Conservation (phyloP, 768 basidiomycete species). For the Leccinum aurantiacum region DNA sequence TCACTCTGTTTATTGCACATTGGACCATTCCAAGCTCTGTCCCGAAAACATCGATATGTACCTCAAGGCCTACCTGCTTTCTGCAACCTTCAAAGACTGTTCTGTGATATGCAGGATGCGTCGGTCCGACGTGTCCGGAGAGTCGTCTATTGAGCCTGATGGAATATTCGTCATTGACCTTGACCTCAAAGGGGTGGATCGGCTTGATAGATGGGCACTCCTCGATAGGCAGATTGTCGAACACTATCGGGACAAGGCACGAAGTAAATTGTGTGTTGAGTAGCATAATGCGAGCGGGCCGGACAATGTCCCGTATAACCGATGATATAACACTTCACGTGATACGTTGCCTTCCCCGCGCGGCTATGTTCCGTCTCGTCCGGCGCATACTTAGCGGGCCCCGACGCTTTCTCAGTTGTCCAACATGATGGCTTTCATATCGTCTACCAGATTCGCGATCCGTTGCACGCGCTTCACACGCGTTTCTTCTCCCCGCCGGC, state of each 20-base stretch:
- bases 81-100: conserved; percentile 97
- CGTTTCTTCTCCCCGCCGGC: conserved; percentile 6
- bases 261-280: conserved; percentile 25
- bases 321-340: conserved; percentile 6
- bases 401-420: background rate
- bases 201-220: conserved; percentile 68
- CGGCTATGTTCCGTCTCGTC: conserved; percentile 17
- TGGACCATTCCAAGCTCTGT: conserved; percentile 40
- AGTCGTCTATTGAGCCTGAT: conserved; percentile 34
- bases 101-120: conserved; percentile 57
- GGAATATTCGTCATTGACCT: conserved; percentile 78
- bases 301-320: too few relatives aligned
- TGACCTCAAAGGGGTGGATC: conserved; percentile 71
- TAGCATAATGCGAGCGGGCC: background rate
- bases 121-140: conserved; percentile 6
- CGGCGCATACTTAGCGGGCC: too few relatives aligned
- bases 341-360: background rate
- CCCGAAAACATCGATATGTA: conserved; percentile 57
- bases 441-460: conserved; percentile 12
- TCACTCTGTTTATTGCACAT: conserved; percentile 33
- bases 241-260: conserved; percentile 33
- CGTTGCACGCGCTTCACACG: conserved; percentile 6
- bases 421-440: conserved; percentile 14
- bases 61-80: conserved; percentile 75
- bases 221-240: conserved; percentile 69